Evolutionary conservation across 1,284 basidiomycete species (phyloP).

Genomic region (Ustilago bromivora): DNA sequence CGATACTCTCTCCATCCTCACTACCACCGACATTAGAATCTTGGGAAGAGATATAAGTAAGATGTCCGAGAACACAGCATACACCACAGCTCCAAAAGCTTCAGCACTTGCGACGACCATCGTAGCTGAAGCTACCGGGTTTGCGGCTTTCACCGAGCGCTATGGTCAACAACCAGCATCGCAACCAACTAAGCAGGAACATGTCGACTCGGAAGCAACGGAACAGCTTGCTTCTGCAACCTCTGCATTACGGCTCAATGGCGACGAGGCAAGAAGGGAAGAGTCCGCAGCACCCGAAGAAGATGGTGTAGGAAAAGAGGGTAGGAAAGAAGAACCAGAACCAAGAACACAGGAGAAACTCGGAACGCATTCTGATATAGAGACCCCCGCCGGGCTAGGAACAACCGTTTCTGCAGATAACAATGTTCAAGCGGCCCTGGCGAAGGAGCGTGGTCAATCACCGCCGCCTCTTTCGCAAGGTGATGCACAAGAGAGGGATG

Average conservation of each 20-base stretch:
- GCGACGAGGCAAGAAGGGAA: not conserved
- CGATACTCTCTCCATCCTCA: not conserved
- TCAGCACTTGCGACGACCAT: not conserved
- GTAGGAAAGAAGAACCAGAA: no score
- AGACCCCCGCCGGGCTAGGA: not conserved
- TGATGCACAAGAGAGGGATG: not conserved
- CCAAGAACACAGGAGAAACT: not conserved
- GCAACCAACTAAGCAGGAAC: not conserved
- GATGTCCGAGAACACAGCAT: not conserved
- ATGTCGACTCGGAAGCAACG: not conserved
- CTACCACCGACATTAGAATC: not conserved
- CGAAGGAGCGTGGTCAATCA: not conserved
- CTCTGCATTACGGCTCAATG: not conserved
- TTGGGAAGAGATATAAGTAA: not conserved
- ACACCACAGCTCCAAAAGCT: not conserved
- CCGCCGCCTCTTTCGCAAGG: not conserved
- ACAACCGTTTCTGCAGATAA: not conserved
- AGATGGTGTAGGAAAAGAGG: not conserved
- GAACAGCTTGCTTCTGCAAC: not conserved
- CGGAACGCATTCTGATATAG: not conserved
- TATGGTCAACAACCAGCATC: not conserved
- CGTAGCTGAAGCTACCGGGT: conserved; percentile 25
- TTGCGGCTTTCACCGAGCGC: conserved; percentile 24
- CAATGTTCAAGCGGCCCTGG: not conserved
- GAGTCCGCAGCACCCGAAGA: not conserved